These are phyloP conservation scores for Nepenthes gracilis DNA, from an alignment of 148 eudicot species.

Conservation along the genomic window DNA sequence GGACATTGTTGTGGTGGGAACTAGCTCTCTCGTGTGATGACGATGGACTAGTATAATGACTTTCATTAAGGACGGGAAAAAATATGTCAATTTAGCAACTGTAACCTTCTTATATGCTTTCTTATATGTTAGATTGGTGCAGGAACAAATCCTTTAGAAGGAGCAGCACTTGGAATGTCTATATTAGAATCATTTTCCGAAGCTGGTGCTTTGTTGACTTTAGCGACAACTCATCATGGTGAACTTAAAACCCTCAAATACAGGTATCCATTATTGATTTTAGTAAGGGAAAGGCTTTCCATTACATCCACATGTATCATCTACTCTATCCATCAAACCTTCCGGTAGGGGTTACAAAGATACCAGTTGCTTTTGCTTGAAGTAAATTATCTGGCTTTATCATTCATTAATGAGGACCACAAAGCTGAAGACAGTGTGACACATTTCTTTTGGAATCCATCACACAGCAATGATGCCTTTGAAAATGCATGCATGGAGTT, in stretches of 20 bases:
- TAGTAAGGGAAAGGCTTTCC: too few species aligned
- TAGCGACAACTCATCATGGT: slow-evolving; percentile 96
- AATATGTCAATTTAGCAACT: too few species aligned
- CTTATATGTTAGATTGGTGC: slow-evolving; percentile 68
- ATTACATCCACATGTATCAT: too few species aligned
- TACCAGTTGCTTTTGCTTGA: background rate
- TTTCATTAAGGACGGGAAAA: too few species aligned
- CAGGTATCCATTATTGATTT: slow-evolving; percentile 32
- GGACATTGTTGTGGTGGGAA: too few species aligned
- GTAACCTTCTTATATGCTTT: background rate
- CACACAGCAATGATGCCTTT: slow-evolving; percentile 61
- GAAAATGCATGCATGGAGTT: slow-evolving; percentile 99
- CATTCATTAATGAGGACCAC: too few species aligned
- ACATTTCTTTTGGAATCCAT: slow-evolving; percentile 5
- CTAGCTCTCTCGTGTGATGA: too few species aligned
- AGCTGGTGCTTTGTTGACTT: slow-evolving; percentile 64
- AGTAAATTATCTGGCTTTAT: too few species aligned
- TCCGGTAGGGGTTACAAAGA: too few species aligned
- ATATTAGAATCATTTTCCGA: slow-evolving; percentile 84
- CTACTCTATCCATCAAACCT: too few species aligned
- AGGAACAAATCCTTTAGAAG: slow-evolving; percentile 99
- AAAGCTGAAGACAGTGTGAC: background rate
- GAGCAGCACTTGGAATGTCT: slow-evolving; percentile 99
- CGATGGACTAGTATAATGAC: too few species aligned
- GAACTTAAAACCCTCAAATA: slow-evolving; percentile 97